These are phyloP conservation scores for Scutellaria barbata DNA, from an alignment of 257 asterid species.

Conservation along the genomic window DNA sequence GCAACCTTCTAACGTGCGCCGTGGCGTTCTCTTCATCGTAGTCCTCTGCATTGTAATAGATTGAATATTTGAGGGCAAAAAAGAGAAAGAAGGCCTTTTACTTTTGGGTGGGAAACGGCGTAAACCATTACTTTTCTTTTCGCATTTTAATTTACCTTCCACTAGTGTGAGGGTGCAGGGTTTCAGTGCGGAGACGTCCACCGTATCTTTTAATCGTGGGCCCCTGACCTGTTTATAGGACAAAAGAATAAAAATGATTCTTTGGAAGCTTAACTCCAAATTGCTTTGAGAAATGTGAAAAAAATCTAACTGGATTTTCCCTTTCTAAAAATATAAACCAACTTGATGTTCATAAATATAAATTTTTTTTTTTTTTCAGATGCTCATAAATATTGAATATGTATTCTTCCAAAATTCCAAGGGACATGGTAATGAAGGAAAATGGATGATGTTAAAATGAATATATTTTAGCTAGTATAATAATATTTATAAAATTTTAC, in stretches of 20 bases:
- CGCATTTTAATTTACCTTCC: constrained; percentile 59
- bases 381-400: too few relatives aligned
- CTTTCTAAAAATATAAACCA: too few relatives aligned
- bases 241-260: constrained; percentile 6
- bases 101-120: not conserved
- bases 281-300: constrained; percentile 28
- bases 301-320: constrained; percentile 19
- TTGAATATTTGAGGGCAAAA: constrained; percentile 37
- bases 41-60: constrained; percentile 62
- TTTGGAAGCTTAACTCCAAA: constrained; percentile 25
- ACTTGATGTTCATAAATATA: too few relatives aligned
- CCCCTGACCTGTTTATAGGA: constrained; percentile 67
- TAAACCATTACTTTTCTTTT: not conserved
- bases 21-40: constrained; percentile 82
- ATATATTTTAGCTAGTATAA: too few relatives aligned
- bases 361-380: too few relatives aligned
- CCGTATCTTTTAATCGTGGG: constrained; percentile 82
- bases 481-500: not conserved
- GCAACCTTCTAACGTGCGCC: constrained; percentile 85
- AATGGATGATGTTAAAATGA: too few relatives aligned
- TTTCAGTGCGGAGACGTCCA: constrained; percentile 92
- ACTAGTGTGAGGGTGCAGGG: constrained; percentile 82
- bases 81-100: constrained; percentile 18
- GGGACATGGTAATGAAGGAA: too few relatives aligned
- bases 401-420: too few relatives aligned